Percentiles rank a stretch among this genome's conserved stretches.
Conservation (phyloP, 768 basidiomycete species). For the Daedaleopsis sinensis region DNA sequence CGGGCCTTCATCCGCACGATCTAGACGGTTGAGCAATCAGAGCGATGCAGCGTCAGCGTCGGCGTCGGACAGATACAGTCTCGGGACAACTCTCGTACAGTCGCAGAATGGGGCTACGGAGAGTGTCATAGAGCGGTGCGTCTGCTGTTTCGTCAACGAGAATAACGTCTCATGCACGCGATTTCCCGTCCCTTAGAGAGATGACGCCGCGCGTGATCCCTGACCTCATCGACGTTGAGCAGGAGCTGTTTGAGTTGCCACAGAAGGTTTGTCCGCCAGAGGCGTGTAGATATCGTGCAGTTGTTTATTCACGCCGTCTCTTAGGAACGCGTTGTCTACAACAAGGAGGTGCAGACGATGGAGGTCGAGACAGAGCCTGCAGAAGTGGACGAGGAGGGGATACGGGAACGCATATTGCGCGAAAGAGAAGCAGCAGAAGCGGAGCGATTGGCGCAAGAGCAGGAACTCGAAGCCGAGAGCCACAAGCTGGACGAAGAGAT, state of each 20-base stretch:
- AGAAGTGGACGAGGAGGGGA: conserved; percentile 58
- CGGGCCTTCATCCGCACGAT: conserved; percentile 42
- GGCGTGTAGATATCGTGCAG: too few species aligned
- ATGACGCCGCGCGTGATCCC: conserved; percentile 66
- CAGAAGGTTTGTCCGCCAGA: conserved; percentile 61
- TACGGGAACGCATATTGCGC: conserved; percentile 66
- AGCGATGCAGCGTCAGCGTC: conserved; percentile 58
- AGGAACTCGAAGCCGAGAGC: conserved; percentile 82
- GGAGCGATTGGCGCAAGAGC: conserved; percentile 69
- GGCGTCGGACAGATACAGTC: conserved; percentile 38
- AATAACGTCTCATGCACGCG: background rate
- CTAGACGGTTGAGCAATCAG: conserved; percentile 70
- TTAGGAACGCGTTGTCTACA: conserved; percentile 80
- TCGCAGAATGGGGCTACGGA: conserved; percentile 61
- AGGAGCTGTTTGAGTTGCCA: conserved; percentile 89
- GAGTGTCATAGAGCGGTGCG: conserved; percentile 70
- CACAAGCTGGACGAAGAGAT: conserved; percentile 84
- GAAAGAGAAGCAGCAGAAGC: conserved; percentile 71
- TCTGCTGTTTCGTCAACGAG: conserved; percentile 9
- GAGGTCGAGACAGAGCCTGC: conserved; percentile 59
- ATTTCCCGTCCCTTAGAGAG: conserved; percentile 41
- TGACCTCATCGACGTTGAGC: conserved; percentile 88
- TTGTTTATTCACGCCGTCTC: conserved; percentile 7
- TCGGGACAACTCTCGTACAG: conserved; percentile 49
- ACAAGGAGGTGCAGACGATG: conserved; percentile 83